Base-by-base conservation (phyloP, 2,329 filamentous ascomycete genomes). In the Fusarium proliferatum region DNA sequence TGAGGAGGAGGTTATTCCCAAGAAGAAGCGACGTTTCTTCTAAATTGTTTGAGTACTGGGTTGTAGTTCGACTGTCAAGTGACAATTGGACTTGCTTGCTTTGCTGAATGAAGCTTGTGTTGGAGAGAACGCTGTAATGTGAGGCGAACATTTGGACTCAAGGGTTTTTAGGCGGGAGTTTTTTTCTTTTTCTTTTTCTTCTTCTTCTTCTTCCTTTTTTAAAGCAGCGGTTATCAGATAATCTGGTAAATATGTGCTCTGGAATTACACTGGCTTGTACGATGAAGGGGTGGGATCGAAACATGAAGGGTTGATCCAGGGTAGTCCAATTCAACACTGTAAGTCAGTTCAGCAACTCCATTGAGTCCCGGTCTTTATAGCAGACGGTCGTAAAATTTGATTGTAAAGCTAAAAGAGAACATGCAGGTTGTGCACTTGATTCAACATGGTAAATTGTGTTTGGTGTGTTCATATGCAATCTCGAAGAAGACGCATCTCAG, bases 11-110 rank as follows among this genome's bases (percentile, higher is more conserved):
- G 33, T 34, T 12, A 48, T 30, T 12, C 49, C 57, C 17, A 65
- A 73, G 65, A 79, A 76, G 59, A 76, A 71, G 42, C 68, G 73
- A 1, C 49, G 71, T 6, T 61, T 79, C 41, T 71, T 76, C 6
- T 74, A 23, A 65, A 30, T 9, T 55, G 26, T 21, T 1, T 26
- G 42, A 51, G 19, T 45, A 33, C 2, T 36, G 13, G 28, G 9
- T 13, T 6, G 7, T 66, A 33, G 11, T 8, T 43, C 9, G 1
- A 26, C 4, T n/a, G 51, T 55, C 56, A 38, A 38, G 56, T 51
- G 42, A 9, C 56, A 38, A 19, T 19, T 2, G 5, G 15, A 28
- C 8, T 28, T 58, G 33, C 13, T 36, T 6, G 16, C 0, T 21
- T 58, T 55, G 55, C 33, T 49, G 17, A 17, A 17, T 9, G 9